These are phyloP conservation scores for Naematelia encephala DNA, from an alignment of 768 basidiomycete species.

Conservation along the genomic window DNA sequence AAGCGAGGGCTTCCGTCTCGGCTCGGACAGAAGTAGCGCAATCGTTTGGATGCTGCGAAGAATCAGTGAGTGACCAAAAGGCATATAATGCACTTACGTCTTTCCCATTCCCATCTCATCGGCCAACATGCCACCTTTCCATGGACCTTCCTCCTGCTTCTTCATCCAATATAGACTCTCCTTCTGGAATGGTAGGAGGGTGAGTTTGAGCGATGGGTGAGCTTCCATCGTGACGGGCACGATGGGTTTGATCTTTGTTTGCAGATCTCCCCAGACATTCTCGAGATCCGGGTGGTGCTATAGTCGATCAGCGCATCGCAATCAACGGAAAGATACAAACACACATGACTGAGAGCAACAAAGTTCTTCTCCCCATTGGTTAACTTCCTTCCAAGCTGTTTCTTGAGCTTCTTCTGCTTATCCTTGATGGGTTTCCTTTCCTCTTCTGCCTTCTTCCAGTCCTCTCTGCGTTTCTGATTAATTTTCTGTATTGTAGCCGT, in stretches of 20 bases:
- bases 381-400: slow-evolving; percentile 68
- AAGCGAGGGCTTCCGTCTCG: slow-evolving; percentile 70
- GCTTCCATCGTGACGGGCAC: slow-evolving; percentile 70
- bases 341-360: slow-evolving; percentile 43
- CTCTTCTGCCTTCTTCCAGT: slow-evolving; percentile 42
- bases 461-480: slow-evolving; percentile 9
- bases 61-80: slow-evolving; percentile 53
- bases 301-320: slow-evolving; percentile 12
- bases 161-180: slow-evolving; percentile 97
- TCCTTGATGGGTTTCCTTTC: slow-evolving; percentile 33
- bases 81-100: slow-evolving; percentile 43
- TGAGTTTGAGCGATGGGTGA: slow-evolving; percentile 76
- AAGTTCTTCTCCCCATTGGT: slow-evolving; percentile 60
- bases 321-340: slow-evolving; percentile 7
- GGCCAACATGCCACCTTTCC: slow-evolving; percentile 89
- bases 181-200: slow-evolving; percentile 86
- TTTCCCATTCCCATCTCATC: slow-evolving; percentile 62
- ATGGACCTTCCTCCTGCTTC: slow-evolving; percentile 79
- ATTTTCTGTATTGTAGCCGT: slow-evolving; percentile 7
- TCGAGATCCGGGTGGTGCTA: slow-evolving; percentile 74
- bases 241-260: slow-evolving; percentile 61
- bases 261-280: slow-evolving; percentile 84
- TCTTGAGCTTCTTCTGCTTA: slow-evolving; percentile 52
- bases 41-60: slow-evolving; percentile 84
- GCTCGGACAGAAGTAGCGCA: slow-evolving; percentile 74